Base-by-base conservation (phyloP, 106 monocot genomes). In the Agapanthus africanus region DNA sequence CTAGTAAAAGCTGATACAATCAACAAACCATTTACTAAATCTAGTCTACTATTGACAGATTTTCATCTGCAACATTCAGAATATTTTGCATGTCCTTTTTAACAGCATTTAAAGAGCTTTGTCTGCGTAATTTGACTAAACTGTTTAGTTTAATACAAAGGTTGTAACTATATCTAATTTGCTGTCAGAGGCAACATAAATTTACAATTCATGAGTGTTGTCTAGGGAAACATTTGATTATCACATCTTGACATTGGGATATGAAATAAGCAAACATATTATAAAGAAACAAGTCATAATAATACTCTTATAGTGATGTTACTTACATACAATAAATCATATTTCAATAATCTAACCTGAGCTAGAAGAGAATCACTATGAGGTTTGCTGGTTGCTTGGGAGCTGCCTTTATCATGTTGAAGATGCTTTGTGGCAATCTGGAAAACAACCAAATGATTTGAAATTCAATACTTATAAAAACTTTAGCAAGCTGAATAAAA, bases 401-500 rank as follows among this genome's bases (percentile, higher is more conserved):
- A 41, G 38, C 33, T 47, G 66, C 26, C 61, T 59, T 75, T 78
- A 27, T 78, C 85, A 46, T 81, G 67, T 50, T 78, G 85, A 65
- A 85, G 78, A 59, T 85, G 74, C 49, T 72, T 85, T 18, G 78
- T 75, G 28, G 78, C 71, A 49, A 81, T 76, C 85, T 85, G 75
- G 40, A 54, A 73, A 32, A 47, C 28, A 46, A 61, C 33, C 36
- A 61, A 26, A 56, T 56, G 13, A 0, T 30, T 56, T 16, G 13
- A 27, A 11, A 10, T 1, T 28, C 27, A 28, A 56, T 56, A 19
- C 19, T 61, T 61, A 34, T 36, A 35, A 4, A 61, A 35, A 23
- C 8, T 23, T 25, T 7, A 3, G 23, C 52, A 25, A 7, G 4
- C 14, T 16, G 16, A 44, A 44, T 14, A 44, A 44, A 44, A 14